Evolutionary conservation across 164 flowering plant species (phyloP), one percentile per base, ranked within the genome.

Genomic region (Chimonanthus salicifolius): DNA sequence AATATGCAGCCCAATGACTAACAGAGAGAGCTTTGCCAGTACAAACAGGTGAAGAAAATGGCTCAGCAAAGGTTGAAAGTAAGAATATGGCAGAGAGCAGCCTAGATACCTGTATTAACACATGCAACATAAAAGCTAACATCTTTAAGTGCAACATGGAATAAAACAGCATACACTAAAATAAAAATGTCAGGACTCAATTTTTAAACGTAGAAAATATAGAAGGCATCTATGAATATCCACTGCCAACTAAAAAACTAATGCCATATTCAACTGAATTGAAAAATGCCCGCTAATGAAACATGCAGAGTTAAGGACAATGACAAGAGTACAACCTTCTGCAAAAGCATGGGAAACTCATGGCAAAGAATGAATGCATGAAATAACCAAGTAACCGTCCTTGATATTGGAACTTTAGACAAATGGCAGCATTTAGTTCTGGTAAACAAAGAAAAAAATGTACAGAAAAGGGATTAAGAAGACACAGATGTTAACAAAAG

Each of bases 1-100:
- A 96, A 83, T 78, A 96, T 62, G 97, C 88, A 77, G 91, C 99
- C 92, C 92, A 96, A 67, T 88, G 89, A 76, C 77, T 82, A 74
- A 72, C 80, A 69, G 91, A 84, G 58, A 89, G 86, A 64, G 78
- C 69, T 72, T 88, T 80, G 67, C 81, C 74, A 60, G 78, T 68
- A 51, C 76, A 81, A 62, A 75, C 18, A n/a, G 84, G 72, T 67
- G 82, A 77, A 63, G 83, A 79, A 77, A 84, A 83, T 3, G 67
- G 71, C 49, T 80, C 81, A 70, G 72, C 78, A 44, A 85, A 79
- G 49, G 87, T 73, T 45, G 88, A 85, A 76, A 85, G 82, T 46
- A 89, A 71, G 79, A 82, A 85, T 4, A 90, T 49, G 45, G 77
- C 60, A 74, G 94, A 87, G 70, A 96, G 95, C 86, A 94, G 78